Percentiles rank a stretch among this genome's conserved stretches.
phyloP scores from a whole-genome alignment of 1,139 yeast genomes.

The Geotrichum armillariae region DNA sequence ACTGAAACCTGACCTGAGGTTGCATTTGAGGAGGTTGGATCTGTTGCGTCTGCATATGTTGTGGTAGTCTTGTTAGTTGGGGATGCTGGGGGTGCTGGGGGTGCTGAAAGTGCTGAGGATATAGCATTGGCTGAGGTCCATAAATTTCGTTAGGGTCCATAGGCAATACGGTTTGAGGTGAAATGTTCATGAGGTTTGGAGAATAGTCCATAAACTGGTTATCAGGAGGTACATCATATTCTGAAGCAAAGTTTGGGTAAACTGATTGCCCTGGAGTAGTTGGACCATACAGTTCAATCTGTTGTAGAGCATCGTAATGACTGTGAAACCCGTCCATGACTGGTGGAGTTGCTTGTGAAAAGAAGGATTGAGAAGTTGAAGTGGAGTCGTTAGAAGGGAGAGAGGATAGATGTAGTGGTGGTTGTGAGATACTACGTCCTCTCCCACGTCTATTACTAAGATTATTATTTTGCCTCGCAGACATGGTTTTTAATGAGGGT shows the following conservation, averaged over 20 bases:
- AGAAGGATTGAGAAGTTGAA: no score
- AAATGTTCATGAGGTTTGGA: background rate
- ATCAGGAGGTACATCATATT: background rate
- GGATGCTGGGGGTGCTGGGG: background rate
- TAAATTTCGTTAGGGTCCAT: background rate
- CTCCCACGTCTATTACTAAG: conserved; percentile 6
- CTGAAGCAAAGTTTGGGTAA: conserved; percentile 1
- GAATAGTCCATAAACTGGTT: conserved; percentile 1
- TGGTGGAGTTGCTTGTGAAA: background rate
- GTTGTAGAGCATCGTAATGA: conserved; percentile 3
- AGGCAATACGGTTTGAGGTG: background rate
- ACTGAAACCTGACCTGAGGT: background rate
- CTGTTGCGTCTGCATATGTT: conserved; percentile 8
- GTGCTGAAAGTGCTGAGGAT: background rate
- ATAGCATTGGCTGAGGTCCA: background rate
- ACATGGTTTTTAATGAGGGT: conserved; percentile 3
- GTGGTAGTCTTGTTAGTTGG: background rate
- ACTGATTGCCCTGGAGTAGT: background rate
- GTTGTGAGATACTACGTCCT: conserved; percentile 9
- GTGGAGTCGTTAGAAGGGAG: no score
- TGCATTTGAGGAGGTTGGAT: conserved; percentile 6
- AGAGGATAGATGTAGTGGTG: conserved; percentile 2
- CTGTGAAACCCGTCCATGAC: conserved; percentile 11
- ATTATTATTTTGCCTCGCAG: conserved; percentile 11
- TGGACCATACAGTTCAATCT: background rate